A percentile compares a stretch with the other conserved stretches of the same genome.
phyloP scores from a whole-genome alignment of 352 stramenopile species.

The Thraustochytrium sp. region DNA sequence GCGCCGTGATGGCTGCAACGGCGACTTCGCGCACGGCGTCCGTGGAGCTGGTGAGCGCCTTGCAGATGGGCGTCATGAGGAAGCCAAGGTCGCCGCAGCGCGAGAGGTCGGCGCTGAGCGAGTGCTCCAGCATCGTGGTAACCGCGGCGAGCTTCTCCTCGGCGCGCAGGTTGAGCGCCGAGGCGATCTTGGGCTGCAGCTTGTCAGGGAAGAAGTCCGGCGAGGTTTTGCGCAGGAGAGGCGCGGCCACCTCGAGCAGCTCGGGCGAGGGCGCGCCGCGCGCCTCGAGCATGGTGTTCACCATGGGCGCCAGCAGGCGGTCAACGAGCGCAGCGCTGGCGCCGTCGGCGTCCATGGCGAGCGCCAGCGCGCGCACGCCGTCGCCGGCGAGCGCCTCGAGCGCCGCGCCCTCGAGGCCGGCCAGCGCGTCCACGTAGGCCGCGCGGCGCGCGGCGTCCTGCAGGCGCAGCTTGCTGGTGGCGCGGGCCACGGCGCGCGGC shows the following conservation, averaged over 20 bases:
- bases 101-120: not conserved
- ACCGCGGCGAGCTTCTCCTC: constrained; percentile 26
- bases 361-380: not conserved
- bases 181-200: constrained; percentile 12
- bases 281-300: not conserved
- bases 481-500: not conserved
- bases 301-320: not conserved
- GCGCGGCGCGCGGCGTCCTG: not conserved
- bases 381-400: not conserved
- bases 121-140: not conserved
- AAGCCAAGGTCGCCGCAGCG: not conserved
- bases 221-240: not conserved
- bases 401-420: not conserved
- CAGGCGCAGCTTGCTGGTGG: not conserved
- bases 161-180: constrained; percentile 17
- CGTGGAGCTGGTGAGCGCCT: constrained; percentile 3
- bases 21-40: not conserved
- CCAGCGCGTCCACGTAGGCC: not conserved
- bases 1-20: not conserved
- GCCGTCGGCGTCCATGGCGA: no score
- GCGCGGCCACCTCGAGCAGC: not conserved
- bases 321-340: not conserved
- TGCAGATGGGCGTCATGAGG: constrained; percentile 12
- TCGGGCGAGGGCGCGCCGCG: not conserved
- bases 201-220: not conserved